These are phyloP conservation scores for Russula sp. DNA, from an alignment of 768 basidiomycete species.

Conservation along the genomic window DNA sequence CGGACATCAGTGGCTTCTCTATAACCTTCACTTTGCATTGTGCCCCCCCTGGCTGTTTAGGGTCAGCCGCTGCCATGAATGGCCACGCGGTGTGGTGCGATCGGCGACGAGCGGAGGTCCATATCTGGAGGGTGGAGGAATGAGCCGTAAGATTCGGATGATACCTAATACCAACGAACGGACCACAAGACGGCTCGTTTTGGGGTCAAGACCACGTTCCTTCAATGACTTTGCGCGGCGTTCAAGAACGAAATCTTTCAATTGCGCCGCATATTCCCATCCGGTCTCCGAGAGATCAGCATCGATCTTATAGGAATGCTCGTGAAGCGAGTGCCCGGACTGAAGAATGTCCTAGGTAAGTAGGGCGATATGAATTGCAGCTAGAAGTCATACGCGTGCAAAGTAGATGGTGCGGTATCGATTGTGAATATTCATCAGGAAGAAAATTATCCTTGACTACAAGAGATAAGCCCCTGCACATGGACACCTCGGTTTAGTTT, in stretches of 20 bases:
- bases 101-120: conserved; percentile 91
- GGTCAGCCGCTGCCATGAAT: conserved; percentile 42
- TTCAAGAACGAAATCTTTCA: conserved; percentile 87
- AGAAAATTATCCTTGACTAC: conserved; percentile 93
- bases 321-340: conserved; percentile 98
- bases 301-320: conserved; percentile 98
- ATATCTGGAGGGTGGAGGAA: conserved; percentile 59
- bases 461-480: conserved; percentile 5
- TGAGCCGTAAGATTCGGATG: not conserved
- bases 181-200: conserved; percentile 61
- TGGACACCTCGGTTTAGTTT: not conserved
- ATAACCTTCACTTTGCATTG: conserved; percentile 67
- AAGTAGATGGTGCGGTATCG: conserved; percentile 91
- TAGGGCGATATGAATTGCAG: not conserved
- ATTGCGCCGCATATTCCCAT: conserved; percentile 87
- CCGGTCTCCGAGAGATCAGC: conserved; percentile 92
- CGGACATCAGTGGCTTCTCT: conserved; percentile 94
- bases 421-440: conserved; percentile 99
- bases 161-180: conserved; percentile 23
- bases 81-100: conserved; percentile 97
- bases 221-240: conserved; percentile 71
- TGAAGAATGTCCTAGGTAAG: conserved; percentile 27
- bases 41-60: conserved; percentile 23
- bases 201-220: conserved; percentile 56
- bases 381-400: conserved; percentile 60